Evolutionary conservation across 768 basidiomycete genomes (phyloP), one percentile per base, ranked within the genome.

Genomic region (Lepiota brunneoincarnata): DNA sequence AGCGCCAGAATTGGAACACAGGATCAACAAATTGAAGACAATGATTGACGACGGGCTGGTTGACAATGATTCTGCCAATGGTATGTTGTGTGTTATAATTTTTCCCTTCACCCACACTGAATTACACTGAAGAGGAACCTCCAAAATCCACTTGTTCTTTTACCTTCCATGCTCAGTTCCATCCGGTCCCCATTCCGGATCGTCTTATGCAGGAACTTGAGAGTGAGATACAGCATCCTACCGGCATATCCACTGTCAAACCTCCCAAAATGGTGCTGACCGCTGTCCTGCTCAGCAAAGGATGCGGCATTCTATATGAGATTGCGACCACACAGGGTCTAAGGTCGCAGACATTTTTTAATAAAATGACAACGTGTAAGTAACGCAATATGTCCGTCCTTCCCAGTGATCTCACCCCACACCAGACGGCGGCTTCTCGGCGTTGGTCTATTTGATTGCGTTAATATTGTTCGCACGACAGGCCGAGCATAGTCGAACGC

Each of bases 221-320:
- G 64, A 77, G 80, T 24, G 91, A 93, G 63, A 74, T 87, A 10
- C 82, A 87, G 55, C 78, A 77, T 18, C 91, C 91, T 6, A 89
- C 88, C 0, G 91, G 91, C 2, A 76, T 83, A 55, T 75, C 78
- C 64, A 89, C 86, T 0, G 72, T 79, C 6, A 63, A 67, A 2
- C 67, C 80, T 0, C 87, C 88, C 2, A 79, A 77, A 31, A 65
- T 90, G 49, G 72, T 72, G 2, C 63, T 91, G 40, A 80, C 78
- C 47, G 88, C 83, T 7, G 71, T 94, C 6, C 64, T 93, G 1
- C 63, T 94, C 43, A 94, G 93, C 65, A 81, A 80, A 61, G 81
- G 89, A 56, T 96, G 93, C 63, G 93, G 90, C 2, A 68, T 93
- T 36, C 67, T 92, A 36, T 83, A 84, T 46, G 84, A 86, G 54